Evolutionary conservation across 1,139 yeast species (phyloP), one percentile per base, ranked within the genome.

Genomic region (Candida glucosophila): DNA sequence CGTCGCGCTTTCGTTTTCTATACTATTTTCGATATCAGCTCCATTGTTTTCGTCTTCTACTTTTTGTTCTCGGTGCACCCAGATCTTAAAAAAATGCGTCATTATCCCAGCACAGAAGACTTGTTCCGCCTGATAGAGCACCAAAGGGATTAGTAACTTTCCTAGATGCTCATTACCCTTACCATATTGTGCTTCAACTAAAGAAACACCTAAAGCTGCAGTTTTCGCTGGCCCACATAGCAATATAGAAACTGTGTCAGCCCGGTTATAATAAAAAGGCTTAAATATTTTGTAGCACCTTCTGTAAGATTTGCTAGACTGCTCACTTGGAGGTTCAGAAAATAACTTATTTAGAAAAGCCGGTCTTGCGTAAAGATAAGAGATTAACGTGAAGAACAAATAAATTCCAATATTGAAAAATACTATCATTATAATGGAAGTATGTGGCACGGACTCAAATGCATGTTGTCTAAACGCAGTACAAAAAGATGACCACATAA

Each of bases 141-240:
- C 94, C 44, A 85, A 60, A 0, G 95, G 92, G 4, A 83, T 85
- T 21, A 86, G 56, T 21, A 85, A 53, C 29, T 73, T 69, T 14
- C 95, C 95, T 34, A 83, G 57, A 35, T 73, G 59, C 5, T 67
- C 65, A 36, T 70, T 70, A 25, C 64, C 42, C 4, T 73, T 53
- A 6, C 93, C 92, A 47, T 82, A 85, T 49, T 85, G 95, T 0
- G 95, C 72, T 1, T 85, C 62, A 6, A 81, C 63, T 29, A 85
- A 60, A 2, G 94, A 80, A 2, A 85, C 93, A 23, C 95, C 95
- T 27, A 85, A 59, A 0, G 95, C 95, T 0, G 94, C 95, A 0
- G 95, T 83, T 47, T 85, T 85, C 4, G 95, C 94, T 2, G 94
- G 92, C 5, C 94, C 95, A 51, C 95, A 83, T 30, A 83, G 67